A percentile compares a stretch with the other conserved stretches of the same genome.
These are phyloP conservation scores for Candida pseudofarinosa DNA, from an alignment of 805 yeast genomes.

Conservation along the genomic window DNA sequence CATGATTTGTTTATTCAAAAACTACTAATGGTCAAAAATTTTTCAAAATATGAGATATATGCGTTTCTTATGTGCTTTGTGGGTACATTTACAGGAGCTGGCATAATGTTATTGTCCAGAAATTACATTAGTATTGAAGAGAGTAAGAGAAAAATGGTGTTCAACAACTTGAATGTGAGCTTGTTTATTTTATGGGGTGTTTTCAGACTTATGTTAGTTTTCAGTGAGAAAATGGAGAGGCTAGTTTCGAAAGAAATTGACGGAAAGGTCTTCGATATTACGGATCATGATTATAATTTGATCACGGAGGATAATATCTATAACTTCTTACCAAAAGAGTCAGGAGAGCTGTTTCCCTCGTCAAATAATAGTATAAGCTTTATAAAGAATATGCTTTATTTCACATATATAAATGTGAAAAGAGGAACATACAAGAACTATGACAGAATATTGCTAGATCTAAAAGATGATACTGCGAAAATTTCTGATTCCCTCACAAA, in stretches of 20 bases:
- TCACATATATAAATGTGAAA: background rate
- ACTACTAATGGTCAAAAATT: constrained; percentile 8
- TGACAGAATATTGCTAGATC: constrained; percentile 1
- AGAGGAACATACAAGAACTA: background rate
- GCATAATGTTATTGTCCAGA: constrained; percentile 26
- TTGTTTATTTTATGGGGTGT: constrained; percentile 32
- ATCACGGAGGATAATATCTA: constrained; percentile 10
- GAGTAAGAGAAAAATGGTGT: constrained; percentile 21
- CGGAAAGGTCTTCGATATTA: constrained; percentile 4
- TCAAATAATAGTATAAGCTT: background rate
- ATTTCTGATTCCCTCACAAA: constrained; percentile 10
- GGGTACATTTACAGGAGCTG: constrained; percentile 23
- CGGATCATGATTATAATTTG: constrained; percentile 9
- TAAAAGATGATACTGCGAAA: constrained; percentile 7
- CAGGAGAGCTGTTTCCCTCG: background rate
- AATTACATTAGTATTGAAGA: constrained; percentile 22
- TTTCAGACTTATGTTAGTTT: constrained; percentile 18
- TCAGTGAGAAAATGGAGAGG: constrained; percentile 7
- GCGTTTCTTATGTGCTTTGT: constrained; percentile 23
- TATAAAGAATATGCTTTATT: background rate
- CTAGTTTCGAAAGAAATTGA: constrained; percentile 2
- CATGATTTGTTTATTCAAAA: constrained; percentile 3
- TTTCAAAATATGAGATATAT: constrained; percentile 12
- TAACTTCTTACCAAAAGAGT: constrained; percentile 3
- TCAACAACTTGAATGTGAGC: constrained; percentile 33